Evolutionary conservation across 306 rosid genomes (phyloP), one percentile per base, ranked within the genome.

Genomic region (Urtica urens): DNA sequence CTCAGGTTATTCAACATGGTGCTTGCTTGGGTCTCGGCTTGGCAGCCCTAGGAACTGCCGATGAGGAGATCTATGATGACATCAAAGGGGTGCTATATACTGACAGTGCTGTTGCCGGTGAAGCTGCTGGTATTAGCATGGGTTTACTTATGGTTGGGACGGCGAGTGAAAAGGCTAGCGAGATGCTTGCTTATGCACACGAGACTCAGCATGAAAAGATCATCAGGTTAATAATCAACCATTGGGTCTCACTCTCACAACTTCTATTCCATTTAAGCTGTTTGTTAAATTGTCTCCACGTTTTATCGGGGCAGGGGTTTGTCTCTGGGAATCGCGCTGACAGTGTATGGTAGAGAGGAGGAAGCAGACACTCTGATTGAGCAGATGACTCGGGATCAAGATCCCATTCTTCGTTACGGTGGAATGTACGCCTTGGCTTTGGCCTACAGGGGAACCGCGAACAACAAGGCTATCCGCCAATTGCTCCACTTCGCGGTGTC

Each of bases 131-230:
- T 20, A 79, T 90, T 50, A 81, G 95, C 65, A 77, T 90, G 97
- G 97, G 97, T 25, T 79, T 90, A 58, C 95, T 90, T 50, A 79
- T 90, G 95, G 97, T 90, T 68, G 97, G 97, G 57, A 90, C 97
- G 24, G 97, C 87, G 38, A 84, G 95, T 69, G 94, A 81, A 62
- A 90, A 90, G 80, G 97, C 94, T 38, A 67, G 81, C 70, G 94
- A 90, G 81, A 84, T 90, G 97, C 92, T 81, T 58, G 53, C 90
- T 60, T 90, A 90, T 64, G 90, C 97, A n/a, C 93, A 84, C 10
- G 97, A 90, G 76, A 90, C 97, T 17, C 90, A 85, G 22, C 97
- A 90, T 24, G 97, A 90, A 65, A 90, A 90, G 62, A 90, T 84
- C 64, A 81, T 81, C 29, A 73, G 97, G 97, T 77, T n/a, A 68